Evolutionary conservation across 345 rosid genomes (phyloP).

Genomic region (Alliaria petiolata): DNA sequence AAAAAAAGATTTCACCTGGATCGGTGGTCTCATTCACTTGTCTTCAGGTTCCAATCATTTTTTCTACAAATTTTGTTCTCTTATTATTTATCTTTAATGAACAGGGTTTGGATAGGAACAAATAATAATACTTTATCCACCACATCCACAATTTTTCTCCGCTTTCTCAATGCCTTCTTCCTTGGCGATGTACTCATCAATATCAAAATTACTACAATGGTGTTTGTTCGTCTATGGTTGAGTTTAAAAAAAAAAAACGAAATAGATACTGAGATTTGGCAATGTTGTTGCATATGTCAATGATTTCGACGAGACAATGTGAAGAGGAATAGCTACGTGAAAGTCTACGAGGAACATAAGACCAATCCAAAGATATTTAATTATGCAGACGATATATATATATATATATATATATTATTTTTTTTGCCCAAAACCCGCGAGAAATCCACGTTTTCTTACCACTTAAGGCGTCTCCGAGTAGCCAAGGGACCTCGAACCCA

Average conservation of each 20-base stretch:
- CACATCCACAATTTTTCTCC: background rate
- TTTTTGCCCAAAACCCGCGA: no score
- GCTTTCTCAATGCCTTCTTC: background rate
- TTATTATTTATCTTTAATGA: background rate
- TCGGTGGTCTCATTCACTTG: constrained; percentile 3
- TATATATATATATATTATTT: no score
- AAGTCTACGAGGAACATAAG: background rate
- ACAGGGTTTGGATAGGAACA: constrained; percentile 1
- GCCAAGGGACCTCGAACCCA: no score
- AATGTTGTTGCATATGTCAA: background rate
- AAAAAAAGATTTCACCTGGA: constrained; percentile 17
- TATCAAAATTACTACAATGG: background rate
- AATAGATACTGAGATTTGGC: background rate
- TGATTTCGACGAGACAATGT: background rate
- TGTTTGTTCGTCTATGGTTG: background rate
- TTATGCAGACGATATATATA: no score
- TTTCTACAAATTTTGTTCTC: background rate
- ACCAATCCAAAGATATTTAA: background rate
- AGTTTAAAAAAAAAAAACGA: background rate
- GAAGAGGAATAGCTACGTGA: background rate
- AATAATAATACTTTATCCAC: no score
- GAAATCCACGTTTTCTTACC: no score
- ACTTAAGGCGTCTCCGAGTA: no score
- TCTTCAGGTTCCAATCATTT: constrained; percentile 12
- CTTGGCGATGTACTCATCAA: background rate